Evolutionary conservation across 1,284 basidiomycete species (phyloP).

Genomic region (Takashimella tepidaria): DNA sequence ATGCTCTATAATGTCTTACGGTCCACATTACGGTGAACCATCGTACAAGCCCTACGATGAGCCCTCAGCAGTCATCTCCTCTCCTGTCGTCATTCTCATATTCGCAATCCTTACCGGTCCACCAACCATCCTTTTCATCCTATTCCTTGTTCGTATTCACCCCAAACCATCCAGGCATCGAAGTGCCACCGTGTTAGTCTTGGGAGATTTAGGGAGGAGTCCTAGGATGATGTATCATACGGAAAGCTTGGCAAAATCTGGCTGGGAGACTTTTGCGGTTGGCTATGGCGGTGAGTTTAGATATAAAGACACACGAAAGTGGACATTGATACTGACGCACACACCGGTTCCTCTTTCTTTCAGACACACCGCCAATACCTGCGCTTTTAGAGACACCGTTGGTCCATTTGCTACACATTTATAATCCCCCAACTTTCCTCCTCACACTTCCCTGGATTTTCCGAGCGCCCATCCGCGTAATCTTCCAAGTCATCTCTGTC

Average conservation of each 20-base stretch:
- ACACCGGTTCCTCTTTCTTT: too few relatives aligned
- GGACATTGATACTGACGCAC: too few relatives aligned
- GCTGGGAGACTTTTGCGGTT: constrained; percentile 74
- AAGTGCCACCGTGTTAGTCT: constrained; percentile 77
- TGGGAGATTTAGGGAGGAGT: constrained; percentile 92
- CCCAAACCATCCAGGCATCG: constrained; percentile 20
- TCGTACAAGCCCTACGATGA: background rate
- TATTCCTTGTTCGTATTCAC: constrained; percentile 7
- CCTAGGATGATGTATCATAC: constrained; percentile 99
- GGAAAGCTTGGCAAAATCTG: constrained; percentile 76
- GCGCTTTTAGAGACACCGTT: constrained; percentile 61
- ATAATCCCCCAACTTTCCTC: constrained; percentile 59
- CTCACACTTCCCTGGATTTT: constrained; percentile 62
- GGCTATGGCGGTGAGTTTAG: constrained; percentile 70
- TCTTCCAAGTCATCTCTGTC: constrained; percentile 62
- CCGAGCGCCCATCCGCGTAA: constrained; percentile 73
- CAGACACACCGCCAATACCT: constrained; percentile 69
- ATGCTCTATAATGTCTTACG: too few relatives aligned
- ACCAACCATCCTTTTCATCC: constrained; percentile 5
- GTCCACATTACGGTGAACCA: background rate
- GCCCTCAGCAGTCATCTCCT: background rate
- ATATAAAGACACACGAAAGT: background rate
- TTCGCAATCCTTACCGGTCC: constrained; percentile 7
- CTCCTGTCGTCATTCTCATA: constrained; percentile 3
- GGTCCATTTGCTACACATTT: constrained; percentile 63